These are phyloP conservation scores for Chimonanthus salicifolius DNA, from an alignment of 164 flowering plant genomes.

Conservation along the genomic window DNA sequence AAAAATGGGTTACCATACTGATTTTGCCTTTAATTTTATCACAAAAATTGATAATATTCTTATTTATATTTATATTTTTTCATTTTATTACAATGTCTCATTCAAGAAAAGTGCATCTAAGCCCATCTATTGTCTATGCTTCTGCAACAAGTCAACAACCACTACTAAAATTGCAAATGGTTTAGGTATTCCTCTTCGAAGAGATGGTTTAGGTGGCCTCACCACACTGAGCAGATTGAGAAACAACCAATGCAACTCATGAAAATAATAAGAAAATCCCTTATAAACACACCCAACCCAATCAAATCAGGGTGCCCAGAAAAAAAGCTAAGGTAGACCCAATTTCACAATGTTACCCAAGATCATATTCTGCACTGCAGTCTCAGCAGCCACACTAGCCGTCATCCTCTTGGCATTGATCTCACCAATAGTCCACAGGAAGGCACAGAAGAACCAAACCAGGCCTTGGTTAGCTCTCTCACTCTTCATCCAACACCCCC, in stretches of 20 bases:
- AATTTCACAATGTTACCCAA: constrained; percentile 34
- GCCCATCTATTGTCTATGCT: too few relatives aligned
- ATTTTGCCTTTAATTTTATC: too few relatives aligned
- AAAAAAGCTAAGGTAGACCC: background rate
- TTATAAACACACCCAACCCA: constrained; percentile 6
- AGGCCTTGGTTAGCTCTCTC: constrained; percentile 48
- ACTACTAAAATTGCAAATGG: too few relatives aligned
- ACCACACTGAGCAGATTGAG: constrained; percentile 2
- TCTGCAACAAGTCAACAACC: too few relatives aligned
- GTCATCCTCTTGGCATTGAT: constrained; percentile 66
- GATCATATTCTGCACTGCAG: constrained; percentile 61
- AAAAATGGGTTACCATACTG: too few relatives aligned
- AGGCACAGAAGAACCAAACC: constrained; percentile 17
- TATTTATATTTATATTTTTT: too few relatives aligned
- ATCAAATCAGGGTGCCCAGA: background rate
- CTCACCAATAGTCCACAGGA: constrained; percentile 43
- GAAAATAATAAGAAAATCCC: background rate
- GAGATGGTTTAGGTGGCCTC: constrained; percentile 6
- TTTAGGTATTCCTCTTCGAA: background rate
- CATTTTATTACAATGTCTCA: too few relatives aligned
- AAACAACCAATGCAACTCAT: background rate
- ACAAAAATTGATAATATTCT: too few relatives aligned
- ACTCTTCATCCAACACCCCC: constrained; percentile 66
- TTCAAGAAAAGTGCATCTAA: too few relatives aligned
- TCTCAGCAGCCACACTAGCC: constrained; percentile 40